Percentiles rank a stretch among this genome's conserved stretches.
phyloP scores from a whole-genome alignment of 331 rosid genomes.

The Erythrophleum ivorense region DNA sequence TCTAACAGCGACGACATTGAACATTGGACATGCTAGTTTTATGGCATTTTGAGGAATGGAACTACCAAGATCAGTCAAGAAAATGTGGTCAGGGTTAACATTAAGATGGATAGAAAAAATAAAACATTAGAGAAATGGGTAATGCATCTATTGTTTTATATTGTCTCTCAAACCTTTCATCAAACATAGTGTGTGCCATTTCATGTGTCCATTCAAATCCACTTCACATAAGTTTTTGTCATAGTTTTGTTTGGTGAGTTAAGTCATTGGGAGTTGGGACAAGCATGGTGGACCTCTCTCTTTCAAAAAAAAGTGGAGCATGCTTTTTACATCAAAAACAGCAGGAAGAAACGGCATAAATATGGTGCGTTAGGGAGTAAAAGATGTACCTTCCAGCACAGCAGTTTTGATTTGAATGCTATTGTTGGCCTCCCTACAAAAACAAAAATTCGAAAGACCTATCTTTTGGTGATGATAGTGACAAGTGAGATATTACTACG shows the following conservation, averaged over 20 bases:
- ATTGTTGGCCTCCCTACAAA: constrained; percentile 10
- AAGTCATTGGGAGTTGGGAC: constrained; percentile 11
- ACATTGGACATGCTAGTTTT: no score
- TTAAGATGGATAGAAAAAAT: no score
- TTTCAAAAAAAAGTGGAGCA: constrained; percentile 13
- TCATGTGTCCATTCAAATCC: constrained; percentile 11
- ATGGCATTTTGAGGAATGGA: not conserved
- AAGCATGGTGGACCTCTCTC: not conserved
- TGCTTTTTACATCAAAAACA: not conserved
- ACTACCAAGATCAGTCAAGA: not conserved
- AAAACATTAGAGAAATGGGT: no score
- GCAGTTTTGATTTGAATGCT: constrained; percentile 38
- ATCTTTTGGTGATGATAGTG: constrained; percentile 1
- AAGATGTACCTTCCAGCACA: constrained; percentile 27
- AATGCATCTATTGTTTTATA: not conserved
- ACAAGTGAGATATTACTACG: not conserved
- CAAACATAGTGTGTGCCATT: constrained; percentile 13
- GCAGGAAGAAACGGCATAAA: constrained; percentile 17
- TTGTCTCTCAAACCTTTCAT: constrained; percentile 30
- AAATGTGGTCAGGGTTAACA: not conserved
- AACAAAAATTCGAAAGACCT: constrained; percentile 18
- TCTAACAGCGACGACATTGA: no score
- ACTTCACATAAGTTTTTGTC: not conserved
- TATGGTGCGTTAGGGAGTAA: constrained; percentile 4
- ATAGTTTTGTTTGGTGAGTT: not conserved